phyloP scores from a whole-genome alignment of 257 asterid species.

The Solanum dulcamara region DNA sequence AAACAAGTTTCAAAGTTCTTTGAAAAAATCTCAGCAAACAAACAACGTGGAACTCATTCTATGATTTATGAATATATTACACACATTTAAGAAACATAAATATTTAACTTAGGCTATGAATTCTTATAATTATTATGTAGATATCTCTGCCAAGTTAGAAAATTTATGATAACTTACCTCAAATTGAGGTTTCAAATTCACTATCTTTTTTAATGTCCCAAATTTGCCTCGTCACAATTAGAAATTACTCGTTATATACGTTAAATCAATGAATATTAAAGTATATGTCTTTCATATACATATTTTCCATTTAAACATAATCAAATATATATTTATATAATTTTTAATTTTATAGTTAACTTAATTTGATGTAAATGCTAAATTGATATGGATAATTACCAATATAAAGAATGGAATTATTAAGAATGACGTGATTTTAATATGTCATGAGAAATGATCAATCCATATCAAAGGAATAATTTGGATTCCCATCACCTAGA shows the following conservation, averaged over 20 bases:
- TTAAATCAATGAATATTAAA: neutral
- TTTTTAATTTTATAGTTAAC: neutral
- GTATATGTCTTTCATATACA: neutral
- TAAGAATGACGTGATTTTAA: neutral
- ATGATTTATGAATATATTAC: neutral
- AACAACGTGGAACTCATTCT: neutral
- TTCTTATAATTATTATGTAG: neutral
- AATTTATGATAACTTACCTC: neutral
- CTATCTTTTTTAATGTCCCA: neutral
- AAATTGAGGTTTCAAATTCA: neutral
- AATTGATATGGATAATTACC: neutral
- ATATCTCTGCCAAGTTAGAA: neutral
- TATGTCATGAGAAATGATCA: neutral
- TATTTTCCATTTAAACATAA: neutral
- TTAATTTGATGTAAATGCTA: neutral
- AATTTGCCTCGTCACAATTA: neutral
- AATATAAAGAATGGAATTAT: neutral
- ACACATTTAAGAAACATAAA: neutral
- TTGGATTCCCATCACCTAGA: neutral
- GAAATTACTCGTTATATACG: neutral
- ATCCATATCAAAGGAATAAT: neutral
- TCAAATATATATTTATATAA: neutral
- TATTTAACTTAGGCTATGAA: neutral
- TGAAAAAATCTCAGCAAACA: neutral
- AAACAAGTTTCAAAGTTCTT: neutral